phyloP scores from a whole-genome alignment of 73 alveolate genomes.

The Paramecium primaurelia region DNA sequence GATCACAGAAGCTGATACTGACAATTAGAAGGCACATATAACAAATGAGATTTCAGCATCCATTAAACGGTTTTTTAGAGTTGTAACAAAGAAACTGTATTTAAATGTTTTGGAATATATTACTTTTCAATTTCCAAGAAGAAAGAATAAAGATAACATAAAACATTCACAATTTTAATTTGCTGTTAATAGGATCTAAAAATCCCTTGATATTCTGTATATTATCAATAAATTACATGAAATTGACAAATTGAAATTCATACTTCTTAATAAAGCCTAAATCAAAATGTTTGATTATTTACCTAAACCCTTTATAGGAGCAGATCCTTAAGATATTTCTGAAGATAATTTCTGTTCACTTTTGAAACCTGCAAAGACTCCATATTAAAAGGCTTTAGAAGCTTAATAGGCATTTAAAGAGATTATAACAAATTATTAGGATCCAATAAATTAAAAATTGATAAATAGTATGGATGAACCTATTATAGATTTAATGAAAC shows the following conservation, averaged over 20 bases:
- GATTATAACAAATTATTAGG: not conserved
- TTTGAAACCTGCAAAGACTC: not conserved
- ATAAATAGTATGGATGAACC: conserved; percentile 16
- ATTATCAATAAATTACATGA: conserved; percentile 43
- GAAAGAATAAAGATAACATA: not conserved
- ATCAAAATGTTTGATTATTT: conserved; percentile 46
- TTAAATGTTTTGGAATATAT: not conserved
- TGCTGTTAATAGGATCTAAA: not conserved
- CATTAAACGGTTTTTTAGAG: not conserved
- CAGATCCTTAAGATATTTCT: not conserved
- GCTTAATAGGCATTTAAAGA: conserved; percentile 1
- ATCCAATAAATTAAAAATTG: not conserved
- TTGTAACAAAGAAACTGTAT: not conserved
- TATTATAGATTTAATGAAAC: not conserved
- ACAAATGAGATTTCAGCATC: not conserved
- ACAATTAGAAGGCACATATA: not conserved
- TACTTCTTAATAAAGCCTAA: not conserved
- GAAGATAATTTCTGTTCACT: not conserved
- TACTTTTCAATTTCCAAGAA: not conserved
- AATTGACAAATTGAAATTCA: conserved; percentile 42
- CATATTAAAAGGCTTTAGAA: not conserved
- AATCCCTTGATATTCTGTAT: conserved; percentile 44
- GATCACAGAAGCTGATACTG: conserved; percentile 20
- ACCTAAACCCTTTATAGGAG: conserved; percentile 54
- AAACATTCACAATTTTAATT: not conserved